Conservation (phyloP, 2,329 filamentous ascomycete genomes). For the Orbilia oligospora region DNA sequence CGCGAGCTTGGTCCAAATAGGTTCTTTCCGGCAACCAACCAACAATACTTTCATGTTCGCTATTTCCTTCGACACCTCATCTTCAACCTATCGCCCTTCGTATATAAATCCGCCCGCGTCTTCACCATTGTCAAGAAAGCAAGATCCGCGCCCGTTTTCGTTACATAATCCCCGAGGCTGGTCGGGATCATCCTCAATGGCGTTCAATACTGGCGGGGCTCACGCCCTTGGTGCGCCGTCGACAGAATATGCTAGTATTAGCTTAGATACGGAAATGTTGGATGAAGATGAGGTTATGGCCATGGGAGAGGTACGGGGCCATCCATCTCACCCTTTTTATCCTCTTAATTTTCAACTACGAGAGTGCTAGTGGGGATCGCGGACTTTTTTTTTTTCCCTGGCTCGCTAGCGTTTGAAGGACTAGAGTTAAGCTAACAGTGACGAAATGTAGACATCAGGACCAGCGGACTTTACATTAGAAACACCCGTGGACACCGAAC, state of each 20-base stretch:
- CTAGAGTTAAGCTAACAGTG: constrained; percentile 1
- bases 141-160: background rate
- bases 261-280: constrained; percentile 60
- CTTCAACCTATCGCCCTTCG: constrained; percentile 54
- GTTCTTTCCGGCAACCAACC: constrained; percentile 7
- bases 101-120: constrained; percentile 10
- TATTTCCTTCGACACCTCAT: constrained; percentile 59
- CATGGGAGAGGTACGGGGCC: constrained; percentile 44
- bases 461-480: constrained; percentile 29
- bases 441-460: constrained; percentile 24
- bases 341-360: constrained; percentile 1
- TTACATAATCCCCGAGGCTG: background rate
- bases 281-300: constrained; percentile 60
- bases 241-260: constrained; percentile 53
- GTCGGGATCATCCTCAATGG: constrained; percentile 24
- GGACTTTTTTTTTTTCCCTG: background rate
- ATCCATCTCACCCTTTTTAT: background rate
- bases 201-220: constrained; percentile 49
- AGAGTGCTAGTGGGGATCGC: background rate
- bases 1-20: background rate
- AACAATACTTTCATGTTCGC: constrained; percentile 40
- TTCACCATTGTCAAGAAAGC: background rate
- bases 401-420: background rate
- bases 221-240: constrained; percentile 53
- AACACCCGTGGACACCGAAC: constrained; percentile 29